Conservation (phyloP, 1,284 basidiomycete genomes). For the Microbotryomycetes sp. region DNA sequence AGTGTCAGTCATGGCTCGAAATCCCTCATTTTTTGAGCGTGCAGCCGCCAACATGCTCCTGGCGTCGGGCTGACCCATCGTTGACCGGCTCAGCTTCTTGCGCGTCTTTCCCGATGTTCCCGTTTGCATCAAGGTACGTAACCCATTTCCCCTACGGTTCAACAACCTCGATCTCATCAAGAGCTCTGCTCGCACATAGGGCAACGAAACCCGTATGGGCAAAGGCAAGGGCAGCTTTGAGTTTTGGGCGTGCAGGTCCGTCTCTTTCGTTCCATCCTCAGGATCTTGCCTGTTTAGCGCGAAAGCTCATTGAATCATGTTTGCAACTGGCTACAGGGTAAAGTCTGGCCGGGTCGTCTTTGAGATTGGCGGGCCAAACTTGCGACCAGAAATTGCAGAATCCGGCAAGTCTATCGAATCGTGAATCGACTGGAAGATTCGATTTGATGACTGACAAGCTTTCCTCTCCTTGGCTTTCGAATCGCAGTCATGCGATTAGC, state of each 20-base stretch:
- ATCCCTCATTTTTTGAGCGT: too few species aligned
- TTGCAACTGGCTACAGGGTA: slow-evolving; percentile 52
- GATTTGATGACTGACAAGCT: too few species aligned
- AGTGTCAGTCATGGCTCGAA: slow-evolving; percentile 42
- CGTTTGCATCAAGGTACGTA: slow-evolving; percentile 81
- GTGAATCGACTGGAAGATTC: too few species aligned
- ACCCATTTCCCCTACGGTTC: accelerated
- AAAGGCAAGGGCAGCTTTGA: slow-evolving; percentile 98
- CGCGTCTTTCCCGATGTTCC: slow-evolving; percentile 94
- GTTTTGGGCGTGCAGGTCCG: slow-evolving; percentile 88
- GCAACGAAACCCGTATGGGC: slow-evolving; percentile 99
- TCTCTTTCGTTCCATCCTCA: slow-evolving; percentile 1
- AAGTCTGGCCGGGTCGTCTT: slow-evolving; percentile 88
- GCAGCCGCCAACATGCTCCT: not conserved
- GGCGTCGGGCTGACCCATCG: not conserved
- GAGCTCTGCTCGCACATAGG: too few species aligned
- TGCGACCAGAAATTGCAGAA: slow-evolving; percentile 86
- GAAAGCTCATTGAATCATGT: too few species aligned
- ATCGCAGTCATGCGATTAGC: slow-evolving; percentile 74
- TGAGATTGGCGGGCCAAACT: slow-evolving; percentile 83
- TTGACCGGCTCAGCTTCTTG: slow-evolving; percentile 48
- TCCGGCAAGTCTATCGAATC: slow-evolving; percentile 58
- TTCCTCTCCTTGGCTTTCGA: not conserved
- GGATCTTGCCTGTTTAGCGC: too few species aligned
- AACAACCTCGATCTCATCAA: not conserved